These are phyloP conservation scores for Fibroporia radiculosa DNA, from an alignment of 768 basidiomycete genomes.

Conservation along the genomic window DNA sequence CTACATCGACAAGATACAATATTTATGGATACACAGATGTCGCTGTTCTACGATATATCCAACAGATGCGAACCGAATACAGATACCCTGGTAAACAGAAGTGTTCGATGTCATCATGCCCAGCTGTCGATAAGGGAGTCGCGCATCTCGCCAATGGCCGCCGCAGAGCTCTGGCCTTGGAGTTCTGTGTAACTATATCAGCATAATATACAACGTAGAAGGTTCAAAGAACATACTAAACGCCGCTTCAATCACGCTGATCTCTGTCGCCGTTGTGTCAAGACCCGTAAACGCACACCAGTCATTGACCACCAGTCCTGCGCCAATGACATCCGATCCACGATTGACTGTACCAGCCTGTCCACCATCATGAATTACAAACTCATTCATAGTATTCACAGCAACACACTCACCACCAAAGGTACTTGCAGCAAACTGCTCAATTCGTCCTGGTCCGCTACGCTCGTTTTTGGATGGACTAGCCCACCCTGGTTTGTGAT, in stretches of 20 bases:
- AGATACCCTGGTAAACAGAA: too few species aligned
- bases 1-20: too few species aligned
- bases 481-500: conserved; percentile 96
- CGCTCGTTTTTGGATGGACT: conserved; percentile 94
- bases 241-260: conserved; percentile 94
- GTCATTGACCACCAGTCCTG: conserved; percentile 96
- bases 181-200: conserved; percentile 32
- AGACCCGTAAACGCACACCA: conserved; percentile 99
- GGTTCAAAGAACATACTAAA: conserved; percentile 64
- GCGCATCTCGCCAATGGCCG: conserved; percentile 54
- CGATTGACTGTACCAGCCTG: conserved; percentile 98
- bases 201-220: conserved; percentile 4
- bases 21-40: too few species aligned
- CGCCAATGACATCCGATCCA: conserved; percentile 96
- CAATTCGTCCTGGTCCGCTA: conserved; percentile 96
- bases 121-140: conserved; percentile 69
- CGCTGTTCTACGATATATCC: too few species aligned
- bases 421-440: conserved; percentile 92
- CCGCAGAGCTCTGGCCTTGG: conserved; percentile 45
- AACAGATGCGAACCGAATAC: too few species aligned
- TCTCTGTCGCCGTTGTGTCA: conserved; percentile 99
- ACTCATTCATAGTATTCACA: neutral
- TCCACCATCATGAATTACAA: conserved; percentile 1
- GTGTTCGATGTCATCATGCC: conserved; percentile 64
- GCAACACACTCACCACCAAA: conserved; percentile 63